Evolutionary conservation across 441 rosid species (phyloP), one percentile per base, ranked within the genome.

Genomic region (Metrosideros polymorpha): DNA sequence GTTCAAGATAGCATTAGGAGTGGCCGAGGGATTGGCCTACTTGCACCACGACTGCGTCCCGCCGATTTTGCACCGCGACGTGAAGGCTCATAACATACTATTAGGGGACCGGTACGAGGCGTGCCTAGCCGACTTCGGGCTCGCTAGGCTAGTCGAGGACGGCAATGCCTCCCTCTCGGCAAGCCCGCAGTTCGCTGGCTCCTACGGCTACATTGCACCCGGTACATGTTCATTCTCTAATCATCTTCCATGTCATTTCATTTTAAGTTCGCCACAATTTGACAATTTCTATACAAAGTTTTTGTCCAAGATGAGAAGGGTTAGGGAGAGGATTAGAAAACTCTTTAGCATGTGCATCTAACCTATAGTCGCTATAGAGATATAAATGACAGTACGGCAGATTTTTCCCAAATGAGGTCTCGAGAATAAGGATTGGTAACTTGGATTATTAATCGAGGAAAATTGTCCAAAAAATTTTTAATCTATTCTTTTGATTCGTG

Each of bases 201-300:
- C 99, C 55, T 95, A 94, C 39, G 99, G 99, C 54, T 97, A 97
- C 95, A 95, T 97, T 47, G 99, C 99, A 17, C 99, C 99, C 0
- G 99, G 99, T 93, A 87, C 51, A 19, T 30, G 29, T 25, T 83
- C 47, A 1, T 54, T 17, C 27, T 24, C 55, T 29, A 15, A 2
- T 49, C 84, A 45, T 85, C 12, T 61, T 13, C 61, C 75, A 25
- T 83, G 29, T 29, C 35, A 52, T 82, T 88, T 66, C 27, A 29
- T 82, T 82, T 9, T 27, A 19, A 35, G 47, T 32, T 15, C 25
- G 17, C 22, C 15, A 76, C 1, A 35, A 14, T 76, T n/a, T 3
- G 47, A 76, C 82, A 47, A 76, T 25, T 30, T 76, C 6, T 7
- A 5, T 8, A 22, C 5, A 12, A 54, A 22, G 6, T 35, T 63